These are phyloP conservation scores for Metschnikowia dekortorum DNA, from an alignment of 805 yeast genomes.

Conservation along the genomic window DNA sequence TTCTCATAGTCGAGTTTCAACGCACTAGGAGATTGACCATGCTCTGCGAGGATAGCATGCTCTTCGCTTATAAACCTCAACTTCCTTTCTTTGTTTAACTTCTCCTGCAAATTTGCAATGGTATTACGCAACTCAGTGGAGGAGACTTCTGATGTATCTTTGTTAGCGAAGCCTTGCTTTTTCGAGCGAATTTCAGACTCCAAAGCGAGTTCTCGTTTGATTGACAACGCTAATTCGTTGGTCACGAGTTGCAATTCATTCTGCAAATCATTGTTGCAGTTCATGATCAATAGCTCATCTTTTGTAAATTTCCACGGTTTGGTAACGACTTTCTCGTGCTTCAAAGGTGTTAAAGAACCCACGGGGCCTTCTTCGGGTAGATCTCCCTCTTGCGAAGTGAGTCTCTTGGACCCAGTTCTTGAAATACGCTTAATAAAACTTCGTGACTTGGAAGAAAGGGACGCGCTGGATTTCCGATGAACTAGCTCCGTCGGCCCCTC, in stretches of 20 bases:
- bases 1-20: conserved; percentile 55
- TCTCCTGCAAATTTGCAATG: conserved; percentile 51
- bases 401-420: conserved; percentile 11
- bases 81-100: conserved; percentile 59
- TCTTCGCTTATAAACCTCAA: conserved; percentile 70
- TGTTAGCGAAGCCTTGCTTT: background rate
- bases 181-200: conserved; percentile 40
- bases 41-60: conserved; percentile 53
- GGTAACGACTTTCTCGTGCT: background rate
- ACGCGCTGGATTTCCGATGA: conserved; percentile 21
- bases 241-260: conserved; percentile 66
- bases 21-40: conserved; percentile 49
- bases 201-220: conserved; percentile 60
- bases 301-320: conserved; percentile 40
- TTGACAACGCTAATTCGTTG: conserved; percentile 67
- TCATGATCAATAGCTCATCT: conserved; percentile 60
- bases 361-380: background rate
- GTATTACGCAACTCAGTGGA: conserved; percentile 29
- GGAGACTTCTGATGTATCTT: conserved; percentile 20
- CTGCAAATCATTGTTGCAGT: conserved; percentile 53
- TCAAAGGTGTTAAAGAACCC: background rate
- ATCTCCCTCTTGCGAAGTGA: background rate
- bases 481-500: conserved; percentile 9
- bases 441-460: conserved; percentile 26
- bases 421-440: conserved; percentile 34